Percentiles rank a stretch among this genome's conserved stretches.
phyloP scores from a whole-genome alignment of 805 yeast genomes.

The Metschnikowia continentalis region DNA sequence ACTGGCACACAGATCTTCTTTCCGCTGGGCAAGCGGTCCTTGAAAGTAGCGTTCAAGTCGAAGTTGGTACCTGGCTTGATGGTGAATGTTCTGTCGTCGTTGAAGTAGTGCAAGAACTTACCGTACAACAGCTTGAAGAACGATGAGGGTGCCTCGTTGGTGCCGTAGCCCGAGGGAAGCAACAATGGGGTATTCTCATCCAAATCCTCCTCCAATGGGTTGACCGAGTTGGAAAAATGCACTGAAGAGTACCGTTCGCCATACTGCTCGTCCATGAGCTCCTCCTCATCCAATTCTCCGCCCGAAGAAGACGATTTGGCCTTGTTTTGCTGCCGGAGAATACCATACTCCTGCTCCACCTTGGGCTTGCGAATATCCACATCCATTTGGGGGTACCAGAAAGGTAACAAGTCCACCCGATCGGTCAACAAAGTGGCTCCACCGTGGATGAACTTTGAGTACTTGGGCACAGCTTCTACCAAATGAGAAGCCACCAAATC shows the following conservation, averaged over 20 bases:
- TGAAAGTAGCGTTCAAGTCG: conserved; percentile 43
- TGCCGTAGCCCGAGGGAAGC: conserved; percentile 33
- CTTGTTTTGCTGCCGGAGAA: conserved; percentile 44
- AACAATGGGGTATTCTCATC: conserved; percentile 42
- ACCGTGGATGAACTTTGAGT: conserved; percentile 96
- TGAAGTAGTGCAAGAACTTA: conserved; percentile 36
- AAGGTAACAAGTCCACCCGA: conserved; percentile 79
- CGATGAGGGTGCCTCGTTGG: conserved; percentile 27
- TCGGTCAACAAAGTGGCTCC: conserved; percentile 88
- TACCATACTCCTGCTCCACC: conserved; percentile 55
- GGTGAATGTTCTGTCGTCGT: conserved; percentile 43
- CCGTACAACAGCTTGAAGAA: conserved; percentile 32
- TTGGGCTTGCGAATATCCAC: conserved; percentile 91
- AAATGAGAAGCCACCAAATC: conserved; percentile 87
- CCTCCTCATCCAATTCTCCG: conserved; percentile 67
- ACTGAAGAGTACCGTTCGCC: conserved; percentile 29
- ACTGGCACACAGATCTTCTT: conserved; percentile 89
- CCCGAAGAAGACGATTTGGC: conserved; percentile 43
- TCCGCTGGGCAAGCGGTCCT: conserved; percentile 76
- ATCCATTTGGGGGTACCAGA: conserved; percentile 97
- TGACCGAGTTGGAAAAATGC: conserved; percentile 42
- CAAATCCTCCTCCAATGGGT: conserved; percentile 49
- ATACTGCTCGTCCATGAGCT: conserved; percentile 40
- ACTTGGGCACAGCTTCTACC: conserved; percentile 97
- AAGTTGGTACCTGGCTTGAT: conserved; percentile 43